A percentile compares a stretch with the other conserved stretches of the same genome.
Conservation (phyloP, 805 yeast genomes). For the Millerago galiae region DNA sequence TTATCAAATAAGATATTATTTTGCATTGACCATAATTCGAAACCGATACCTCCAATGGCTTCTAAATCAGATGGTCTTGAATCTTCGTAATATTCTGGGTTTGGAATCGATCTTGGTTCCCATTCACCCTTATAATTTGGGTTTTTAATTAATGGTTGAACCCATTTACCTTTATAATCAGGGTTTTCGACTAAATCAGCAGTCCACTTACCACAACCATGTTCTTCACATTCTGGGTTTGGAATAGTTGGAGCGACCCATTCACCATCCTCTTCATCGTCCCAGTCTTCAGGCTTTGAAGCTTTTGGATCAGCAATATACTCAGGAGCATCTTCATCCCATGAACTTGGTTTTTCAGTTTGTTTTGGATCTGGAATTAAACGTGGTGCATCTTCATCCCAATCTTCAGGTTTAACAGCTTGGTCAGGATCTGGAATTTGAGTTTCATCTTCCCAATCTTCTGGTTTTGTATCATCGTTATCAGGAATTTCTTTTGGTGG, state of each 20-base stretch:
- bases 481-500: constrained; percentile 64
- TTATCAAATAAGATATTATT: constrained; percentile 71
- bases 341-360: constrained; percentile 65
- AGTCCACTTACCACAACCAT: constrained; percentile 81
- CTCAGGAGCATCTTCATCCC: constrained; percentile 63
- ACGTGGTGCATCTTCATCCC: constrained; percentile 69
- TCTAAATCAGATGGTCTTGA: constrained; percentile 50
- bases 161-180: constrained; percentile 73
- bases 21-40: constrained; percentile 88
- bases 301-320: constrained; percentile 66
- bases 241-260: constrained; percentile 68
- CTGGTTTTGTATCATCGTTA: constrained; percentile 56
- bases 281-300: constrained; percentile 71
- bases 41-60: constrained; percentile 74
- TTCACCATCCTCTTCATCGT: constrained; percentile 83
- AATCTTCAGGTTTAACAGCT: constrained; percentile 69
- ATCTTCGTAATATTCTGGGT: constrained; percentile 66
- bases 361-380: constrained; percentile 54
- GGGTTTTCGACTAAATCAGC: constrained; percentile 65
- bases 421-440: constrained; percentile 62
- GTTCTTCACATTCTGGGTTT: constrained; percentile 66
- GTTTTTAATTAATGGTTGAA: constrained; percentile 57
- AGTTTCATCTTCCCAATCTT: constrained; percentile 72
- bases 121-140: constrained; percentile 79
- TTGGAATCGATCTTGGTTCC: constrained; percentile 58